Evolutionary conservation across 2,329 filamentous ascomycete genomes (phyloP), one percentile per base, ranked within the genome.

Genomic region (Monosporascus cannonballus): DNA sequence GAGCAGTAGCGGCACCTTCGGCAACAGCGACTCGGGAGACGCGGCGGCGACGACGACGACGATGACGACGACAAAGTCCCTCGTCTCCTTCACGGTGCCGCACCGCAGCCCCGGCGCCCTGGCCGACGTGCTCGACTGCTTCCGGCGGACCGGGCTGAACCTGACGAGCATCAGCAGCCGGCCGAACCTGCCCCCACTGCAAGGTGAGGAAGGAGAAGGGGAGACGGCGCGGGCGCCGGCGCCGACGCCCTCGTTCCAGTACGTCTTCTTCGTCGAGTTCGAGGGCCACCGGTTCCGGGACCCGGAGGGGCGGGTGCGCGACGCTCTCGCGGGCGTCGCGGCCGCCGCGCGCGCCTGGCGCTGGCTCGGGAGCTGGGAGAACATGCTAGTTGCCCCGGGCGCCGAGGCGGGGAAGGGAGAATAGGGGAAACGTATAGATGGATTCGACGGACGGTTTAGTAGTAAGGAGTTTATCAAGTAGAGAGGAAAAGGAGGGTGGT

Each of bases 241-340:
- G 24, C 24, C 24, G 25, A 27, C 25, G 25, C 25, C 76, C 60
- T 83, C 87, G 20, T 97, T 96, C 82, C 85, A 95, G 67, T 97
- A 97, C 72, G 81, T 96, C 38, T 96, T 97, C 73, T 92, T 97
- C 66, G 85, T 96, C 30, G 93, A 97, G 75, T 91, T 96, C 62
- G 81, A 87, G 67, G 86, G 87, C 1, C 78, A 83, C 67, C 73
- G 71, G 59, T 62, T 68, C 52, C 68, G 71, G 48, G 82, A 83
- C 61, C 74, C 76, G 2, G 75, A 78, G 50, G 79, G 77, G 3
- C 75, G 76, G 55, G 85, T 91, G 17, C 76, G 80, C 54, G 71
- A 70, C 22, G 86, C 84, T 25, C 69, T 92, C 65, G 73, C 72
- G 49, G 79, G 79, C 57, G 74, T 91, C 58, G 72, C 71, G 1